Evolutionary conservation across 2,329 filamentous ascomycete species (phyloP).

Genomic region (Ceratocystis smalleyi): DNA sequence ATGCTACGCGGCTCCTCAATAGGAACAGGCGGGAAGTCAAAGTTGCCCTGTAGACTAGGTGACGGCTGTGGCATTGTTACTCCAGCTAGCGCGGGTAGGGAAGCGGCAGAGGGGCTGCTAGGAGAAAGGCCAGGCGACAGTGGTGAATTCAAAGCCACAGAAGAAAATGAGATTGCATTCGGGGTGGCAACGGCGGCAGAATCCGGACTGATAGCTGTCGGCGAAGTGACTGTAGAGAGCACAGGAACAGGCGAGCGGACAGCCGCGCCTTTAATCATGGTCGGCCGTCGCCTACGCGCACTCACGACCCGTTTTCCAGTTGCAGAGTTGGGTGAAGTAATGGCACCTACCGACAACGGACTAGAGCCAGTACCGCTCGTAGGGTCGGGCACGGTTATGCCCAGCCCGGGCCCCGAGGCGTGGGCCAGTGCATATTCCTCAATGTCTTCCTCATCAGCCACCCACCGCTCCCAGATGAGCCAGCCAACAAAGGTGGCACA

Average conservation of each 20-base stretch:
- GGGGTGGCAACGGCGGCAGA: neutral
- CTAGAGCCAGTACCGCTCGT: neutral
- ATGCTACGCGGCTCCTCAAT: constrained; percentile 30
- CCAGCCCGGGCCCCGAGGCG: constrained; percentile 23
- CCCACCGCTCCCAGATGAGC: constrained; percentile 85
- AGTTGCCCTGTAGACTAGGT: constrained; percentile 18
- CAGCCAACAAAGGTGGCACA: constrained; percentile 72
- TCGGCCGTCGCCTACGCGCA: constrained; percentile 12
- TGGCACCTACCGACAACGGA: neutral
- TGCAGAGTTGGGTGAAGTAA: constrained; percentile 11
- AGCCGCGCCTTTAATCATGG: constrained; percentile 17
- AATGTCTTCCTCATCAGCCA: constrained; percentile 49
- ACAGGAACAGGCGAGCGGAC: constrained; percentile 14
- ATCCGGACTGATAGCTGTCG: constrained; percentile 32
- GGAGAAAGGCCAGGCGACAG: constrained; percentile 20
- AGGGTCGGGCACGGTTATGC: neutral
- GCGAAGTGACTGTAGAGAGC: constrained; percentile 19
- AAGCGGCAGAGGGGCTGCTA: constrained; percentile 17
- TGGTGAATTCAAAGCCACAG: constrained; percentile 38
- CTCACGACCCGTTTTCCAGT: constrained; percentile 15
- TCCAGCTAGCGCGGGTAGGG: constrained; percentile 16
- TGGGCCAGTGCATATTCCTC: constrained; percentile 26
- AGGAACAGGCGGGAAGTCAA: constrained; percentile 21
- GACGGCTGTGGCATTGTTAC: constrained; percentile 14
- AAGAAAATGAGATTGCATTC: constrained; percentile 23